A percentile compares a stretch with the other conserved stretches of the same genome.
phyloP scores from a whole-genome alignment of 2,329 filamentous ascomycete species.

The Aureobasidium musti region DNA sequence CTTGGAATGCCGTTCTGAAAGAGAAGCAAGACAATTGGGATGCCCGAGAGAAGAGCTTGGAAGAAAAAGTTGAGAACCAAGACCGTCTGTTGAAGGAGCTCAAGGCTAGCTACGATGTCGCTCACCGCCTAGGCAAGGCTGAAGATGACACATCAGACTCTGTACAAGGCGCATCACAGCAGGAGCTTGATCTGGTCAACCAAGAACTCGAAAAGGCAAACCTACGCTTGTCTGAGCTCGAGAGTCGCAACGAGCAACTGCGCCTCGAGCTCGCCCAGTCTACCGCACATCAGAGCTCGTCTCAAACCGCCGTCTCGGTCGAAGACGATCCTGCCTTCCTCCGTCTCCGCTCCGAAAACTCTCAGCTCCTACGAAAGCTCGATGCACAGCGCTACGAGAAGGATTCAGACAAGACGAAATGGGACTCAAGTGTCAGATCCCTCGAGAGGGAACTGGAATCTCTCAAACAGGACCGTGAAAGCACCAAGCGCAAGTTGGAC shows the following conservation, averaged over 20 bases:
- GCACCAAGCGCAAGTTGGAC: conserved; percentile 75
- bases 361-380: conserved; percentile 82
- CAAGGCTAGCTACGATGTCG: conserved; percentile 96
- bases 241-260: conserved; percentile 91
- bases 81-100: conserved; percentile 90
- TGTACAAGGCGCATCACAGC: conserved; percentile 69
- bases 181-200: conserved; percentile 90
- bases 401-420: conserved; percentile 73
- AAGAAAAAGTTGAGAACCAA: conserved; percentile 93
- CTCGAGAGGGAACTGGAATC: conserved; percentile 75
- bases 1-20: conserved; percentile 84
- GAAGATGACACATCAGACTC: conserved; percentile 59
- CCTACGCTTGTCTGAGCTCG: conserved; percentile 81
- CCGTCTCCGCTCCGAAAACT: conserved; percentile 89
- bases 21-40: conserved; percentile 98
- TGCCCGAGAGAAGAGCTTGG: conserved; percentile 83
- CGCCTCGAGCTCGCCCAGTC: conserved; percentile 87
- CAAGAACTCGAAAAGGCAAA: conserved; percentile 90
- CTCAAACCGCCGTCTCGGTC: conserved; percentile 61
- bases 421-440: conserved; percentile 74
- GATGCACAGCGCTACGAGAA: conserved; percentile 82
- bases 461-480: conserved; percentile 77
- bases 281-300: conserved; percentile 67
- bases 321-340: conserved; percentile 91
- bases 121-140: conserved; percentile 77